A percentile compares a stretch with the other conserved stretches of the same genome.
These are phyloP conservation scores for Brettanomyces sp. DNA, from an alignment of 805 yeast species.

Conservation along the genomic window DNA sequence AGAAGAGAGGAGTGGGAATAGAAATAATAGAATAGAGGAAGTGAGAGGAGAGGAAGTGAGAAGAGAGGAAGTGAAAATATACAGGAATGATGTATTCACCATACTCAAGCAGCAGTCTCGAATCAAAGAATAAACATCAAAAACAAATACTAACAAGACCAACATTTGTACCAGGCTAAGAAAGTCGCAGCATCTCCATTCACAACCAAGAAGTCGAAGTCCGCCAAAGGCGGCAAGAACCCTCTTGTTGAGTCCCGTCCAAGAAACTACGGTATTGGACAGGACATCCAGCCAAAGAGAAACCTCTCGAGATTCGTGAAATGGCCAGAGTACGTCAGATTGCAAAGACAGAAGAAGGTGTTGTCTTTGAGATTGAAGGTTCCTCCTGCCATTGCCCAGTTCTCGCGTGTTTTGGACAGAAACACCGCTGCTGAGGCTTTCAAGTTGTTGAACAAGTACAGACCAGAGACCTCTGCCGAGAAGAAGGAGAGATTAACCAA, in stretches of 20 bases:
- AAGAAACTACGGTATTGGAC: slow-evolving; percentile 94
- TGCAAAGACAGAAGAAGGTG: slow-evolving; percentile 98
- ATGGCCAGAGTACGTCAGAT: slow-evolving; percentile 98
- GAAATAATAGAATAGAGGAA: too few relatives aligned
- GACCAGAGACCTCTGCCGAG: slow-evolving; percentile 96
- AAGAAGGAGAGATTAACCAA: slow-evolving; percentile 98
- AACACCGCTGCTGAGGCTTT: slow-evolving; percentile 96
- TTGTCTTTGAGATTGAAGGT: slow-evolving; percentile 93
- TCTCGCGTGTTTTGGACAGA: slow-evolving; percentile 93
- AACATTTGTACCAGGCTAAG: slow-evolving; percentile 4
- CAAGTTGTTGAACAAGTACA: slow-evolving; percentile 97
- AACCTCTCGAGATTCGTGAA: slow-evolving; percentile 95
- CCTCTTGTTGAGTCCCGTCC: slow-evolving; percentile 87
- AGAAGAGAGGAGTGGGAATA: too few relatives aligned
- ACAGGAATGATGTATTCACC: too few relatives aligned
- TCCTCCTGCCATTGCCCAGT: slow-evolving; percentile 97
- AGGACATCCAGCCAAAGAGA: slow-evolving; percentile 88
- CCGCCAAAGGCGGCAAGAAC: slow-evolving; percentile 44
- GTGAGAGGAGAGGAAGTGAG: too few relatives aligned
- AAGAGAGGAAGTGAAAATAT: too few relatives aligned
- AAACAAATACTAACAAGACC: too few relatives aligned
- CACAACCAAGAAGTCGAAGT: slow-evolving; percentile 59
- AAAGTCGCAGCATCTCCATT: slow-evolving; percentile 99
- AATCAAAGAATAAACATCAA: too few relatives aligned
- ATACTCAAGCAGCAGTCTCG: too few relatives aligned